Conservation (phyloP, 352 stramenopile species). For the Phytophthora tubulina region DNA sequence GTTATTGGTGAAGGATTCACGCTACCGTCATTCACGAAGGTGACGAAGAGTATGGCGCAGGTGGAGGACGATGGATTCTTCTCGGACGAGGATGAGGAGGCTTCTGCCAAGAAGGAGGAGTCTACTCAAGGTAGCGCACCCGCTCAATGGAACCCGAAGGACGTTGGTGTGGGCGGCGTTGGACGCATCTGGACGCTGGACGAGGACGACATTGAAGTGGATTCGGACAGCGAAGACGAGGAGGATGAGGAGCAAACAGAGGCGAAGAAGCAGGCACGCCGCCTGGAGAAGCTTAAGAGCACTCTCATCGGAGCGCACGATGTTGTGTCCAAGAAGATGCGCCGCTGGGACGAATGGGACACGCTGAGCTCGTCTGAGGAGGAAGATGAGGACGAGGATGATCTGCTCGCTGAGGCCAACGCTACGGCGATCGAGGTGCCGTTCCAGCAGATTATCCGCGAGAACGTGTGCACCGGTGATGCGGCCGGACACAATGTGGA, state of each 20-base stretch:
- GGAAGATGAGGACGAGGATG: slow-evolving; percentile 70
- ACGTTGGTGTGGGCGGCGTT: slow-evolving; percentile 78
- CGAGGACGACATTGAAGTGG: slow-evolving; percentile 83
- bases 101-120: slow-evolving; percentile 24
- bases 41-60: slow-evolving; percentile 69
- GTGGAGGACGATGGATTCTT: slow-evolving; percentile 81
- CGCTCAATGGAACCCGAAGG: slow-evolving; percentile 66
- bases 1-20: slow-evolving; percentile 82
- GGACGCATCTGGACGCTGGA: slow-evolving; percentile 87
- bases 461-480: slow-evolving; percentile 85
- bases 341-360: slow-evolving; percentile 83
- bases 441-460: slow-evolving; percentile 83
- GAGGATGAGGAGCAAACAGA: slow-evolving; percentile 44
- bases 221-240: slow-evolving; percentile 72
- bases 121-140: background rate
- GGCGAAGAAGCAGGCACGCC: slow-evolving; percentile 44
- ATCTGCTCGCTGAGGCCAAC: slow-evolving; percentile 59
- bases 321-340: slow-evolving; percentile 62
- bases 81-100: slow-evolving; percentile 65
- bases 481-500: slow-evolving; percentile 82
- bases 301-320: slow-evolving; percentile 73
- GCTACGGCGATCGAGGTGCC: slow-evolving; percentile 53
- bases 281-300: slow-evolving; percentile 77
- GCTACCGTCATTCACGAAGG: slow-evolving; percentile 79
- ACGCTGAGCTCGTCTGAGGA: slow-evolving; percentile 81